Conservation (phyloP, 495 filamentous ascomycete genomes). For the Pyrenula aspistea region DNA sequence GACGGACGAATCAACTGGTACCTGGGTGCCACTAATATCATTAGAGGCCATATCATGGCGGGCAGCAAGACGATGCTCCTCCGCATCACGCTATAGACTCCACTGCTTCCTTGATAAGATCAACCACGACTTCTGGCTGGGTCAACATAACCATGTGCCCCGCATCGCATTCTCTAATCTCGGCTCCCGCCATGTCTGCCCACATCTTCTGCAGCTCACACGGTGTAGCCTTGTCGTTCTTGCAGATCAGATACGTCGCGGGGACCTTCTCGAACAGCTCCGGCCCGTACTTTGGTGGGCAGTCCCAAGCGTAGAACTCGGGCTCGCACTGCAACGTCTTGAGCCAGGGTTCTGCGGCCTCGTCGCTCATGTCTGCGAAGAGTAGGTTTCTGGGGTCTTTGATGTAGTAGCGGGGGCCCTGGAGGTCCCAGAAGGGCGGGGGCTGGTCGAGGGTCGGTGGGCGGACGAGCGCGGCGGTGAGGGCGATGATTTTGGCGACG, state of each 20-base stretch:
- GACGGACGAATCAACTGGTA: too few species aligned
- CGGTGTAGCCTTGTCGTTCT: constrained; percentile 11
- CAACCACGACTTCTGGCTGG: constrained; percentile 13
- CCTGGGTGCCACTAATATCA: too few species aligned
- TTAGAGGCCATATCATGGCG: too few species aligned
- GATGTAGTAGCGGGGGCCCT: constrained; percentile 4
- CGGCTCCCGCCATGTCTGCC: constrained; percentile 11
- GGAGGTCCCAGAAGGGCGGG: constrained; percentile 11
- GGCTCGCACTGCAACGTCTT: constrained; percentile 9
- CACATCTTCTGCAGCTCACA: constrained; percentile 11
- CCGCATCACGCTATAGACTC: not conserved
- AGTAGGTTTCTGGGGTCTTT: constrained; percentile 3
- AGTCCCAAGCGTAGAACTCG: constrained; percentile 10
- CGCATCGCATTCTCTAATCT: constrained; percentile 12
- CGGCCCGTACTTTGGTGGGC: constrained; percentile 10
- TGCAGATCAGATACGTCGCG: constrained; percentile 19
- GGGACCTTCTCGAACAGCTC: constrained; percentile 16
- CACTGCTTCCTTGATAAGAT: constrained; percentile 6
- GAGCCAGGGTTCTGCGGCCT: constrained; percentile 7
- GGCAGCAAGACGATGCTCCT: too few species aligned
- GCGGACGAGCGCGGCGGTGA: constrained; percentile 10
- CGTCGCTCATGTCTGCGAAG: constrained; percentile 9
- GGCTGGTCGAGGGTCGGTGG: constrained; percentile 9
- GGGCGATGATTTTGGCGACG: constrained; percentile 14
- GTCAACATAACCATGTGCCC: constrained; percentile 20